These are phyloP conservation scores for Rhododendron simsii DNA, from an alignment of 148 eudicot genomes.

Conservation along the genomic window DNA sequence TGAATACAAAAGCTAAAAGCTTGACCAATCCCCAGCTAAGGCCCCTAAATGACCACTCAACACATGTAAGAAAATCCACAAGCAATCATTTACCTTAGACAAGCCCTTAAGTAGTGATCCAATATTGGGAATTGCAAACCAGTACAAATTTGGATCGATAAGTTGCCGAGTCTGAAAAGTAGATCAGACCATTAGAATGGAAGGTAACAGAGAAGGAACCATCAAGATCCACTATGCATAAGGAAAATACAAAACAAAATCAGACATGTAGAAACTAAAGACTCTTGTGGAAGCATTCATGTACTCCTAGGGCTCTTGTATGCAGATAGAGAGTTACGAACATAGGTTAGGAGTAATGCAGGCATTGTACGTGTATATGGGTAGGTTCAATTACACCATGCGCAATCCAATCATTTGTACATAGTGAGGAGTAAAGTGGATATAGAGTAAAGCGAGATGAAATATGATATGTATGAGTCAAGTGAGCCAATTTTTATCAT, in stretches of 20 bases:
- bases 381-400: no score
- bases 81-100: conserved; percentile 54
- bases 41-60: neutral
- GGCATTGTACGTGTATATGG: no score
- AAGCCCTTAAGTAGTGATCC: conserved; percentile 88
- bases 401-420: no score
- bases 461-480: no score
- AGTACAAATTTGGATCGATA: conserved; percentile 79
- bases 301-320: neutral
- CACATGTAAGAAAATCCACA: neutral
- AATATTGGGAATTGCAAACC: conserved; percentile 89
- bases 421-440: no score
- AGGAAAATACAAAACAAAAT: neutral
- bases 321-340: neutral
- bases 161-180: conserved; percentile 78
- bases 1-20: neutral
- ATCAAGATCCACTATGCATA: neutral
- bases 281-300: neutral
- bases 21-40: neutral
- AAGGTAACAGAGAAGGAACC: neutral
- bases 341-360: neutral
- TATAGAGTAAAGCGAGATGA: no score
- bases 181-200: conserved; percentile 3
- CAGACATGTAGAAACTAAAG: neutral
- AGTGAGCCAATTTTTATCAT: no score